Base-by-base conservation (phyloP, 805 yeast species). In the Wickerhamomyces queroliae region DNA sequence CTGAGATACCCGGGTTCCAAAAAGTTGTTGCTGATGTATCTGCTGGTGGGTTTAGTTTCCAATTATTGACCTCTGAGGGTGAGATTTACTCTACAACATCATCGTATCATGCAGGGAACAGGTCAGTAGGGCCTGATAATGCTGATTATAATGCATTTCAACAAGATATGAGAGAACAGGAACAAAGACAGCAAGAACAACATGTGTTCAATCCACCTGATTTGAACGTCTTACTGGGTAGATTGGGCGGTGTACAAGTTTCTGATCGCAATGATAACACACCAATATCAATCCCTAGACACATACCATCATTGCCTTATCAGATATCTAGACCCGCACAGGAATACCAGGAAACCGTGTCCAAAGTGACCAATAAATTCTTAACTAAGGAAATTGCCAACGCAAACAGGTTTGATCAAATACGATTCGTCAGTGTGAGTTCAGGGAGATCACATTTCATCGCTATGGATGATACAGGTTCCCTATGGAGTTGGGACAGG, bases 391-490 rank as follows among this genome's bases (percentile, higher is more conserved):
- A 37, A 45, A 5, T 27, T 48, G 15, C 65, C 57, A 34, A 17
- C n/a, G n/a, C n/a, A n/a, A n/a, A n/a, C n/a, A n/a, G n/a, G 2
- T 37, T 38, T 27, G 28, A 31, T 20, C 46, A 57, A 11, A 43
- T 59, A 2, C 63, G 61, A 35, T 65, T 81, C 36, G 52, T 69
- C 2, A 66, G 75, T 7, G 66, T 82, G 2, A 66, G 78, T 16
- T 72, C 84, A 32, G 91, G 91, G 0, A 59, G 91, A 45, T 62
- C 72, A 22, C 88, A 81, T 55, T 70, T 81, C 38, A 58, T 82
- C 12, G 89, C 80, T 0, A 55, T 82, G 34, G 84, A 79, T 45
- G 59, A 66, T 11, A 35, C 58, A 1, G 69, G 73, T 19, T 51
- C 62, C 5, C 43, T 83, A 1, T 80, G 77, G 70, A 66, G 77